These are phyloP conservation scores for Saccharomyces hybrid DNA, from an alignment of 1,139 yeast species.

Conservation along the genomic window DNA sequence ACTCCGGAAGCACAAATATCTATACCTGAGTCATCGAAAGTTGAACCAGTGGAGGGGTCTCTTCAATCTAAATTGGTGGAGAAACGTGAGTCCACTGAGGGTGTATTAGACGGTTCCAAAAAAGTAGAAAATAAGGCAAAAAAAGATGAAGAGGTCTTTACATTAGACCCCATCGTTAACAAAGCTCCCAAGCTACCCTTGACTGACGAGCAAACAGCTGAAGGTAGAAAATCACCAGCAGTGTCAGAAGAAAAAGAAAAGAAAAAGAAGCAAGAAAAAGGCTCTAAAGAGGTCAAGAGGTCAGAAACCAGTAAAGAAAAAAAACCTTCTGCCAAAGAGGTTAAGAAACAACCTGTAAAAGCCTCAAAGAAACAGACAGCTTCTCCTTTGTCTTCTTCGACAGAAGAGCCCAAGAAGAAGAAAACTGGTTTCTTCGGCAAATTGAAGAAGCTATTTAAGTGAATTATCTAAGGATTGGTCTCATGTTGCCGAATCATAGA, in stretches of 20 bases:
- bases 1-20: neutral
- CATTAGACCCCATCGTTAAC: neutral
- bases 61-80: neutral
- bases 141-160: neutral
- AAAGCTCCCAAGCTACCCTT: neutral
- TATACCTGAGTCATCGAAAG: neutral
- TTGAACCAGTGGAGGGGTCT: neutral
- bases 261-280: neutral
- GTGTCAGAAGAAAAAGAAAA: neutral
- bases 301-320: neutral
- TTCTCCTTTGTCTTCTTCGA: neutral
- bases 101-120: neutral
- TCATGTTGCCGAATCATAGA: neutral
- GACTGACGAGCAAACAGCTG: neutral
- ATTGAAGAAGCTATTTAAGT: neutral
- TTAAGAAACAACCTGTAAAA: neutral
- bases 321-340: neutral
- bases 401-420: neutral
- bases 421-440: neutral
- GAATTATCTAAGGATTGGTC: neutral
- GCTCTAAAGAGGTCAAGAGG: neutral
- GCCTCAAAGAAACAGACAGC: neutral
- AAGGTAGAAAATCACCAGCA: neutral
- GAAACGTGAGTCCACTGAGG: neutral
- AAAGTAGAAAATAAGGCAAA: neutral